Percentiles rank a stretch among this genome's conserved stretches.
These are phyloP conservation scores for Spergularia azorica DNA, from an alignment of 179 eudicot genomes.

Conservation along the genomic window DNA sequence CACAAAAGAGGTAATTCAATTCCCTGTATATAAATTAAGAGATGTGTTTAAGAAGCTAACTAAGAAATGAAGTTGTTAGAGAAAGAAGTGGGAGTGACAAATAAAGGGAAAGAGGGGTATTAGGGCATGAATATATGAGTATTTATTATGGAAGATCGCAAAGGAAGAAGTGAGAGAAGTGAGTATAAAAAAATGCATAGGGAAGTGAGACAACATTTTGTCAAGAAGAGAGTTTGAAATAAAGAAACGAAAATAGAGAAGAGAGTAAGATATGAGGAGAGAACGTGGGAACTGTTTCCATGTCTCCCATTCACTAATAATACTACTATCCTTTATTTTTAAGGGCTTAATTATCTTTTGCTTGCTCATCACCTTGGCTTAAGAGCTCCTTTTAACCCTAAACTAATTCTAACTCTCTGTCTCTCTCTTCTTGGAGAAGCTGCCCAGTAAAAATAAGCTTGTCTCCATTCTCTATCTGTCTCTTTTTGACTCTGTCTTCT, in stretches of 20 bases:
- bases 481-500: conserved; percentile 36
- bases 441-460: conserved; percentile 37
- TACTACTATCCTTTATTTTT: conserved; percentile 22
- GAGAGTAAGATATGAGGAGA: conserved; percentile 54
- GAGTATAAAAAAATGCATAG: conserved; percentile 40
- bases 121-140: conserved; percentile 47
- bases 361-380: conserved; percentile 62
- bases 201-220: conserved; percentile 58
- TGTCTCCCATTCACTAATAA: conserved; percentile 45
- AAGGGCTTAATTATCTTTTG: conserved; percentile 3
- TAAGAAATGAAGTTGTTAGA: not conserved
- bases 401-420: conserved; percentile 13
- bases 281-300: conserved; percentile 93
- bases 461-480: conserved; percentile 29
- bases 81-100: not conserved
- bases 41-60: too few relatives aligned
- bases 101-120: conserved; percentile 34
- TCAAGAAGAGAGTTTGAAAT: conserved; percentile 27
- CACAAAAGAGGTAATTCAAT: conserved; percentile 17
- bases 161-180: conserved; percentile 38
- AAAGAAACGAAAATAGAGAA: conserved; percentile 4
- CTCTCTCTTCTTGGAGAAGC: conserved; percentile 32
- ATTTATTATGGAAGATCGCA: conserved; percentile 69
- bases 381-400: conserved; percentile 40
- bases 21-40: not conserved